Evolutionary conservation across 306 rosid genomes (phyloP), one percentile per base, ranked within the genome.

Genomic region (Trifolium pratense): DNA sequence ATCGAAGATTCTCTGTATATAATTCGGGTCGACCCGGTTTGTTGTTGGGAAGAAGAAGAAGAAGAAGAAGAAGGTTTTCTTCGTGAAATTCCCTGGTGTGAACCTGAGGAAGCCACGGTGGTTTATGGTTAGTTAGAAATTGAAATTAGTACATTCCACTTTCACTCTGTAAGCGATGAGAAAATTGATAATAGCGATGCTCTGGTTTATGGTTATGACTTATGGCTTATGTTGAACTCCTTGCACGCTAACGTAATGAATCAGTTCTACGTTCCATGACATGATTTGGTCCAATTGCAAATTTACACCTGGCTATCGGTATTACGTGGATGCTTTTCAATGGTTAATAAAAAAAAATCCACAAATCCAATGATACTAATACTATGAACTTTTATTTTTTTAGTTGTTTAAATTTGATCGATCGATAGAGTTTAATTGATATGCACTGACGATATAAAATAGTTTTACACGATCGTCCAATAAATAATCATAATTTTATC

Each of bases 31-130:
- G 89, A 56, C 62, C 79, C 89, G n/a, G 85, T 2, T 9, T 77
- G 4, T 42, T 42, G 48, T 0, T 42, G 48, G 3, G 48, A 36
- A 7, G 39, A 36, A 36, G 88, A 34, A 57, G 89, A 23, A 5
- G 88, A 39, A 1, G 91, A 81, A 11, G 94, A 84, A 48, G 91
- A 62, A 21, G 84, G 72, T 76, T 95, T 95, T 88, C 99, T 95
- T 80, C 99, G 92, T 49, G 92, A 80, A 53, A 91, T 46, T 46
- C 84, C 80, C 58, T 85, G 84, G 7, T 97, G 82, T 5, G 98
- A 87, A 18, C 91, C 96, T 66, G 97, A 82, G 83, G 99, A 85
- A 89, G 97, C 99, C 97, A 95, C 99, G 93, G 86, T 51, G 93
- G 55, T 91, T 57, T 59, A 77, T 55, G 76, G 70, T 64, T 64